These are phyloP conservation scores for Boletellus sp. DNA, from an alignment of 768 basidiomycete genomes.

Conservation along the genomic window DNA sequence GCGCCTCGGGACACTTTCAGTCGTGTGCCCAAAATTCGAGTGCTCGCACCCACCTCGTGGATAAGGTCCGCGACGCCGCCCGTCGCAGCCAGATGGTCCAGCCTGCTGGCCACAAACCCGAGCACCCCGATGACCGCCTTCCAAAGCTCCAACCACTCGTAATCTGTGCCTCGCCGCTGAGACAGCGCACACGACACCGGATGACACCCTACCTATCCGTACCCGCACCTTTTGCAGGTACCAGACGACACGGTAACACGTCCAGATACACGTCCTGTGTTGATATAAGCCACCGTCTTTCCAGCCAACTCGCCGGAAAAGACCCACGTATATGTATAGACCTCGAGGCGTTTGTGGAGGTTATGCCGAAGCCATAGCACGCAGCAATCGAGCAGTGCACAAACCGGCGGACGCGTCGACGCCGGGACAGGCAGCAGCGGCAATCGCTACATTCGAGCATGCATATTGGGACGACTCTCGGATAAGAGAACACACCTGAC, in stretches of 20 bases:
- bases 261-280: slow-evolving; percentile 52
- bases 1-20: slow-evolving; percentile 35
- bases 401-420: slow-evolving; percentile 44
- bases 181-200: background rate
- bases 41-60: slow-evolving; percentile 44
- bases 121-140: slow-evolving; percentile 50
- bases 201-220: slow-evolving; percentile 48
- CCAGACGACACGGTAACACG: slow-evolving; percentile 55
- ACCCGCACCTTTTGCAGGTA: slow-evolving; percentile 50
- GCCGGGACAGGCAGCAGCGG: slow-evolving; percentile 46
- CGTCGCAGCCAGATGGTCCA: slow-evolving; percentile 49
- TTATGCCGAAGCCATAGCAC: slow-evolving; percentile 70
- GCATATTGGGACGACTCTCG: background rate
- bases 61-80: slow-evolving; percentile 51
- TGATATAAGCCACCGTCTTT: background rate
- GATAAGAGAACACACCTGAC: slow-evolving; percentile 45
- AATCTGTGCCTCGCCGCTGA: slow-evolving; percentile 39
- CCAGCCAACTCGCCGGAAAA: background rate
- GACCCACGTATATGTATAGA: slow-evolving; percentile 53
- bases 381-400: slow-evolving; percentile 64
- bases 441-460: slow-evolving; percentile 37
- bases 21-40: background rate
- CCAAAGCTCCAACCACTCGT: slow-evolving; percentile 68
- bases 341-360: slow-evolving; percentile 58
- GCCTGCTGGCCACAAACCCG: slow-evolving; percentile 51